Percentiles rank a stretch among this genome's conserved stretches.
phyloP scores from a whole-genome alignment of 257 asterid species.

The Plantago ovata region DNA sequence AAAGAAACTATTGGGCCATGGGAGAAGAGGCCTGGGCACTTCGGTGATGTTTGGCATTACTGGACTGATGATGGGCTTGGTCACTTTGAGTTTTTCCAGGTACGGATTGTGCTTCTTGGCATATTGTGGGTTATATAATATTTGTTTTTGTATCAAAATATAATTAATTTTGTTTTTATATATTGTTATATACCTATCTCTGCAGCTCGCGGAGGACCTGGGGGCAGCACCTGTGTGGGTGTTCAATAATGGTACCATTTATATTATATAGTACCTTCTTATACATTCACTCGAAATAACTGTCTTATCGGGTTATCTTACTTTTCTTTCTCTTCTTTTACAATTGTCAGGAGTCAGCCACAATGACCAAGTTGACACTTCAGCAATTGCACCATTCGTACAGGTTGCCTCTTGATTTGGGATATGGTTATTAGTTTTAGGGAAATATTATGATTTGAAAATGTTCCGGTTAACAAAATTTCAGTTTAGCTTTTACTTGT shows the following conservation, averaged over 20 bases:
- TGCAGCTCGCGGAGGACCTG: conserved; percentile 97
- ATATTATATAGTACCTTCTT: conserved; percentile 4
- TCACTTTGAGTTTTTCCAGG: conserved; percentile 91
- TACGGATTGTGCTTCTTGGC: conserved; percentile 16
- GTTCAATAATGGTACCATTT: conserved; percentile 77
- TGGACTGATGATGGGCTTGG: conserved; percentile 98
- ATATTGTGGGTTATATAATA: neutral
- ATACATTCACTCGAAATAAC: conserved; percentile 3
- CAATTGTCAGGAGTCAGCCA: conserved; percentile 81
- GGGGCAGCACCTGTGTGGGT: conserved; percentile 91
- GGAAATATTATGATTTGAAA: neutral
- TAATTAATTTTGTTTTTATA: conserved; percentile 3
- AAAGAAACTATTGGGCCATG: conserved; percentile 93
- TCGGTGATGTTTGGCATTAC: conserved; percentile 95
- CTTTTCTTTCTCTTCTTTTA: conserved; percentile 3
- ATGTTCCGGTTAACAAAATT: too few species aligned
- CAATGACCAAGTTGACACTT: conserved; percentile 75
- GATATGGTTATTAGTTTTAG: neutral
- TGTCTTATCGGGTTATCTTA: neutral
- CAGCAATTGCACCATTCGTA: conserved; percentile 57
- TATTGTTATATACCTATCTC: conserved; percentile 5
- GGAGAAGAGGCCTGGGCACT: conserved; percentile 97
- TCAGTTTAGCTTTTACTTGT: too few species aligned
- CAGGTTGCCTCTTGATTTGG: conserved; percentile 39
- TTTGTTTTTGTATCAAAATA: neutral